Evolutionary conservation across 1,284 basidiomycete species (phyloP).

Genomic region (Lignosus rhinocerotis): DNA sequence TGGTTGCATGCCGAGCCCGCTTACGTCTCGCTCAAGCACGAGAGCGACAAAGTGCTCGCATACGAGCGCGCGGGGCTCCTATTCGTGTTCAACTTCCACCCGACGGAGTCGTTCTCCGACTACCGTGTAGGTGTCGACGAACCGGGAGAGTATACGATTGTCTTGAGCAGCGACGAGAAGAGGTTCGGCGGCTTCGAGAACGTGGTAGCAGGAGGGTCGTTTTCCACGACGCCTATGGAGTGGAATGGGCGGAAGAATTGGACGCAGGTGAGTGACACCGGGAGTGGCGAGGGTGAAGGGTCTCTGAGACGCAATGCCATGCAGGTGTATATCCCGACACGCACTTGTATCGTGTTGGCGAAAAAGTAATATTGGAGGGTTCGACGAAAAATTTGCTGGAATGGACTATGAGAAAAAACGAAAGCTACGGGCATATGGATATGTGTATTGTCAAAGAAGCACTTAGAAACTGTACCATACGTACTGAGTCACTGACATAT

Average conservation of each 20-base stretch:
- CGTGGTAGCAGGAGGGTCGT: constrained; percentile 64
- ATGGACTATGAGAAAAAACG: too few species aligned
- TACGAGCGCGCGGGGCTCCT: constrained; percentile 92
- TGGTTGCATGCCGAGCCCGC: constrained; percentile 91
- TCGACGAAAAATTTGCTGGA: too few species aligned
- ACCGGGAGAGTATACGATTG: constrained; percentile 83
- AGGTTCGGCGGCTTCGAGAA: constrained; percentile 90
- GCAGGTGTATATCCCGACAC: constrained; percentile 79
- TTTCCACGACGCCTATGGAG: constrained; percentile 82
- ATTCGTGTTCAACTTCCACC: constrained; percentile 98
- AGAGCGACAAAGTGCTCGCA: constrained; percentile 89
- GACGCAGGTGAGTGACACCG: constrained; percentile 63
- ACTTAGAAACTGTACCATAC: too few species aligned
- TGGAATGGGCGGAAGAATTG: constrained; percentile 94
- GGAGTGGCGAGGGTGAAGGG: not conserved
- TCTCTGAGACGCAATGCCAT: constrained; percentile 11
- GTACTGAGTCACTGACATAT: too few species aligned
- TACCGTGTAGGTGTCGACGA: constrained; percentile 91
- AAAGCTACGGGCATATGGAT: too few species aligned
- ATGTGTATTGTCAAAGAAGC: too few species aligned
- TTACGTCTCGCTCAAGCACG: constrained; percentile 92
- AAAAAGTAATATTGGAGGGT: constrained; percentile 32
- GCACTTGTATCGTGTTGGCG: constrained; percentile 74
- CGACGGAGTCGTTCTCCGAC: constrained; percentile 85
- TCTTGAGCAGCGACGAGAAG: constrained; percentile 86